Evolutionary conservation across 371 early-diverging fungal species (phyloP).

Genomic region (Circinella umbellata): DNA sequence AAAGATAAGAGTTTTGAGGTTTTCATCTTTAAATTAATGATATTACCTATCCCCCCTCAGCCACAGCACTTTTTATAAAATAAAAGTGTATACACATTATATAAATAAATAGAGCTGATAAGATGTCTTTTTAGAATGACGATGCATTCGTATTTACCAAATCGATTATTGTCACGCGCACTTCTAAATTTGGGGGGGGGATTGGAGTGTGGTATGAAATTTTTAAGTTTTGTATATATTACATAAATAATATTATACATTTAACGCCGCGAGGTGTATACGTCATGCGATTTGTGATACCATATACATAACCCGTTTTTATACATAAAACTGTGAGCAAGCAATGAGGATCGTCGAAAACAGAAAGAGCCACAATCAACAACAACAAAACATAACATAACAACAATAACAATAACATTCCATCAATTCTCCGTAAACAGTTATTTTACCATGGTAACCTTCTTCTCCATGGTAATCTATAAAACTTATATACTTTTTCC

Average conservation of each 20-base stretch:
- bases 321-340: not conserved
- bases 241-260: not conserved
- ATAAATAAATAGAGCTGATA: no score
- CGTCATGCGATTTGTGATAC: conserved; percentile 5
- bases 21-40: no score
- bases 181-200: not conserved
- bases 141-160: conserved; percentile 11
- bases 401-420: no score
- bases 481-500: no score
- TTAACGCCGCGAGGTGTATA: conserved; percentile 5
- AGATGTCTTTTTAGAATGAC: not conserved
- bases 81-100: no score
- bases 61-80: no score
- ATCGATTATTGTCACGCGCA: conserved; percentile 3
- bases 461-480: no score
- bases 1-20: no score
- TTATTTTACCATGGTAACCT: not conserved
- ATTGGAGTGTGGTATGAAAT: no score
- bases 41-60: no score
- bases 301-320: no score
- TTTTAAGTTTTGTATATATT: no score
- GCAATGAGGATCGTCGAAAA: not conserved
- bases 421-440: not conserved
- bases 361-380: conserved; percentile 8
- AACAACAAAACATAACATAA: not conserved